Conservation (phyloP, 2,329 filamentous ascomycete species). For the Whalleya microplaca region DNA sequence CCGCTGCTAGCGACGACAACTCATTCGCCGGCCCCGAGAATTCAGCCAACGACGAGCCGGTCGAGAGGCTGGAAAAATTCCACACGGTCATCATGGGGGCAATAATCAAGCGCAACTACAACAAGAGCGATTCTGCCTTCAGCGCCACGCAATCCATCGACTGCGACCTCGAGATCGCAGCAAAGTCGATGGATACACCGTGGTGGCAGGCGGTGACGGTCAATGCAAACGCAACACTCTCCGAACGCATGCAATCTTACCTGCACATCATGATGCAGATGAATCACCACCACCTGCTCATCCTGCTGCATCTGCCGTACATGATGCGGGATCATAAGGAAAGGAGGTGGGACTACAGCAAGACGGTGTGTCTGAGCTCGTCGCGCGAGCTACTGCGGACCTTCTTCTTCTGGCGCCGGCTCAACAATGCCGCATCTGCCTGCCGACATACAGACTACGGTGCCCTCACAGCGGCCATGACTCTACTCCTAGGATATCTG, state of each 20-base stretch:
- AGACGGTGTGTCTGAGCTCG: constrained; percentile 51
- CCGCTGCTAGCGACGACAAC: constrained; percentile 47
- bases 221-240: constrained; percentile 26
- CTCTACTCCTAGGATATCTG: constrained; percentile 55
- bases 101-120: constrained; percentile 52
- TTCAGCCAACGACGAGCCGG: constrained; percentile 38
- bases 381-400: constrained; percentile 54
- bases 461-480: constrained; percentile 54
- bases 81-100: constrained; percentile 47
- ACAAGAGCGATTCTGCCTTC: constrained; percentile 42
- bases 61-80: constrained; percentile 49
- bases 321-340: constrained; percentile 48
- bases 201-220: constrained; percentile 53
- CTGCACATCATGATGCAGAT: constrained; percentile 51
- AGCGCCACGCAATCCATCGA: constrained; percentile 49
- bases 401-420: constrained; percentile 51
- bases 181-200: constrained; percentile 43
- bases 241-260: constrained; percentile 34
- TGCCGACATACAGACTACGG: constrained; percentile 57
- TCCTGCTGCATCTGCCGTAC: constrained; percentile 59
- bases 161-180: constrained; percentile 49
- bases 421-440: constrained; percentile 42
- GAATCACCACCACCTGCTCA: constrained; percentile 53
- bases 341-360: constrained; percentile 51
- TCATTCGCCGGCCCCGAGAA: constrained; percentile 39